Evolutionary conservation across 805 yeast genomes (phyloP), one percentile per base, ranked within the genome.

Genomic region (Yarrowia alimentaria): DNA sequence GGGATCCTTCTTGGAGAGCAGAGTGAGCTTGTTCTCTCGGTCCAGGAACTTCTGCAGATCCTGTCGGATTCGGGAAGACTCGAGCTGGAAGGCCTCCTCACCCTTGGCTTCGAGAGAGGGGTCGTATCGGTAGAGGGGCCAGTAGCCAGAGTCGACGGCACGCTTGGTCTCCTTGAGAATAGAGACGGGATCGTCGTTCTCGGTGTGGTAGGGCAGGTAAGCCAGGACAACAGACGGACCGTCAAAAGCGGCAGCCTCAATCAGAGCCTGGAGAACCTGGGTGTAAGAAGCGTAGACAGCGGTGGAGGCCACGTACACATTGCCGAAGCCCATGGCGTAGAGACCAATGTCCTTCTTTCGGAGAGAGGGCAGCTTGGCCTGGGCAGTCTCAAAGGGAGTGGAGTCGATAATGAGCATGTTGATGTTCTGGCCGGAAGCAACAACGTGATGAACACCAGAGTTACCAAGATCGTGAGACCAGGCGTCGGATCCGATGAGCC

Each of bases 181-280:
- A 19, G 80, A 77, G 58, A 91, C 70, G 31, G 94, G 83, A 56
- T 82, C 83, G 52, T 70, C 72, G 20, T 56, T 52, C 62, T 85
- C 91, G 16, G 72, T 65, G 38, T 71, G 63, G 65, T 83, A 81
- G 32, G 98, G 98, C 60, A 90, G 72, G 65, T 90, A 89, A 3
- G 96, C 97, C 58, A 91, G 76, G 28, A 91, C 86, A 52, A 91
- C 75, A 1, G 97, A 85, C 4, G 97, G 98, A 54, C 98, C 98
- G 54, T 83, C 72, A 65, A 80, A 91, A 56, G 78, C 77, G 58
- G 86, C 82, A n/a, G 97, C 97, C 68, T 91, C 98, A 51, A 85
- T 73, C 40, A 91, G 70, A 0, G 97, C 89, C 58, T 91, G 87
- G 57, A 91, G 73, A 5, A 90, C 82, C 69, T 91, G 98, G 5